Percentiles rank a stretch among this genome's conserved stretches.
These are phyloP conservation scores for Aquilaria malaccensis DNA, from an alignment of 345 rosid species.

Conservation along the genomic window DNA sequence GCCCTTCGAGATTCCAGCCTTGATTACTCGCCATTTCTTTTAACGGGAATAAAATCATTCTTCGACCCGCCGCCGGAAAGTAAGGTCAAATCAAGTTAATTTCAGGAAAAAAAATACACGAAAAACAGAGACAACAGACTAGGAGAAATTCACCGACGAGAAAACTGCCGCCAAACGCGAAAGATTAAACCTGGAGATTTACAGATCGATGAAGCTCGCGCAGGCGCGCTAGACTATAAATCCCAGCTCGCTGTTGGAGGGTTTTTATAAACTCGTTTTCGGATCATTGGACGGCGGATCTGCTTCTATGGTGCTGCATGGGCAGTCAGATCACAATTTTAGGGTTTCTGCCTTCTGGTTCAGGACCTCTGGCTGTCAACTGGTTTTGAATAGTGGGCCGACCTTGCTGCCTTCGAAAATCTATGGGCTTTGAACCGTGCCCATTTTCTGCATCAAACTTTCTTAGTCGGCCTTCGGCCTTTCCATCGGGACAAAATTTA, in stretches of 20 bases:
- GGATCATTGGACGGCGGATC: constrained; percentile 17
- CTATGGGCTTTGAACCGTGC: no score
- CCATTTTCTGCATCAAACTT: no score
- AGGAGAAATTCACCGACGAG: background rate
- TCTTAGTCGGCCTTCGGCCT: no score
- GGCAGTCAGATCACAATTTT: constrained; percentile 16
- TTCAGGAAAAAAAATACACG: background rate
- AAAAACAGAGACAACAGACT: background rate
- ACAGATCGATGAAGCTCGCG: background rate
- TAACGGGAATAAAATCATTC: constrained; percentile 2
- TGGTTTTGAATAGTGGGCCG: no score
- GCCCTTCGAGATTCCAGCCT: constrained; percentile 57
- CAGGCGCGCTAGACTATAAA: background rate
- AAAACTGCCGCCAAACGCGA: background rate
- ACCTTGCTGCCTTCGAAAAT: no score
- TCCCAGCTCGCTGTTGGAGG: background rate
- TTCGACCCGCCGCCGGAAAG: constrained; percentile 9
- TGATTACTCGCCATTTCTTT: constrained; percentile 24
- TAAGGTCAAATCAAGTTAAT: constrained; percentile 8
- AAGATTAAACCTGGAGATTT: constrained; percentile 14
- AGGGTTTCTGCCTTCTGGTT: constrained; percentile 12
- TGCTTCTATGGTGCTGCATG: background rate
- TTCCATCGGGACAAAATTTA: no score
- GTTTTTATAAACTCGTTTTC: background rate
- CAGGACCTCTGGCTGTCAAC: background rate